Conservation (phyloP, 2,329 filamentous ascomycete species). For the Botryosphaeria dothidea region DNA sequence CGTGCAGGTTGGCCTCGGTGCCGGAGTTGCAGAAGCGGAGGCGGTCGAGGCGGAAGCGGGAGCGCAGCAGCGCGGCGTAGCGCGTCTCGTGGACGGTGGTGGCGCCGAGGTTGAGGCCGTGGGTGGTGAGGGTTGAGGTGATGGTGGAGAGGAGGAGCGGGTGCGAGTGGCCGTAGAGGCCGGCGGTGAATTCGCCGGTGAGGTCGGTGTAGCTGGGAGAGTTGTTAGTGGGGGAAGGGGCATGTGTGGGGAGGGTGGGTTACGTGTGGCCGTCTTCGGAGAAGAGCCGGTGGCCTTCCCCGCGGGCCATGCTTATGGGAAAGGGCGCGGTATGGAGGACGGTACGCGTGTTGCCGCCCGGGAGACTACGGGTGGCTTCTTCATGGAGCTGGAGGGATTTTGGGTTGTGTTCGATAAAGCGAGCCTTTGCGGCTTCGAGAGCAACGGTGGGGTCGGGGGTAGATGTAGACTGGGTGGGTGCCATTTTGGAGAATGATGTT, state of each 20-base stretch:
- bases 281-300: constrained; percentile 28
- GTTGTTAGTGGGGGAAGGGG: constrained; percentile 30
- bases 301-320: constrained; percentile 35
- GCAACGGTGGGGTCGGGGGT: constrained; percentile 4
- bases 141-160: constrained; percentile 27
- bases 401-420: constrained; percentile 25
- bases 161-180: constrained; percentile 34
- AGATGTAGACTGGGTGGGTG: not conserved
- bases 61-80: constrained; percentile 27
- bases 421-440: constrained; percentile 25
- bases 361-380: constrained; percentile 32
- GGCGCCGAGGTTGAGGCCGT: constrained; percentile 30
- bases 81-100: constrained; percentile 26
- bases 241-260: not conserved
- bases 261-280: constrained; percentile 34
- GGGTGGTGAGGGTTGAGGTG: constrained; percentile 24
- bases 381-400: constrained; percentile 31
- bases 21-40: constrained; percentile 33
- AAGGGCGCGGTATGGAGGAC: constrained; percentile 40
- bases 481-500: not conserved
- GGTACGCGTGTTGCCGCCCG: constrained; percentile 42
- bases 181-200: constrained; percentile 31
- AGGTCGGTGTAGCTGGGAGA: constrained; percentile 28
- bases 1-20: constrained; percentile 32
- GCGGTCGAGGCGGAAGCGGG: constrained; percentile 26